A percentile compares a stretch with the other conserved stretches of the same genome.
Conservation (phyloP, 1,139 yeast genomes). For the Pichia inconspicua region DNA sequence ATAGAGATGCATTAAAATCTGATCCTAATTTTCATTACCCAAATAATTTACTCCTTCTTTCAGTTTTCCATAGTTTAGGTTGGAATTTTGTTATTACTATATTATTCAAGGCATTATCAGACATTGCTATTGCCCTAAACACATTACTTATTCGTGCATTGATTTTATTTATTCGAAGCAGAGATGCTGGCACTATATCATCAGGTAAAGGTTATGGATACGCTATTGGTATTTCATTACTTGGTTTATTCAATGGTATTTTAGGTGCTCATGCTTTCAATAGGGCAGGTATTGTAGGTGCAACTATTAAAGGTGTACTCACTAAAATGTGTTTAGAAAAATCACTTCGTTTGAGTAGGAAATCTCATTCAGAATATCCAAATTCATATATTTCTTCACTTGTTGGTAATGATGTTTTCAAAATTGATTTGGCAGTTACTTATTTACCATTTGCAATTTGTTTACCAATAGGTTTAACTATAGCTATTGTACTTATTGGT, state of each 20-base stretch:
- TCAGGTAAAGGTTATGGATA: constrained; percentile 52
- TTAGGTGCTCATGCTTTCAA: constrained; percentile 45
- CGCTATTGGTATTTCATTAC: constrained; percentile 43
- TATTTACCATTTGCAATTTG: constrained; percentile 60
- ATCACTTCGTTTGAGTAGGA: constrained; percentile 50
- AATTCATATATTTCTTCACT: constrained; percentile 62
- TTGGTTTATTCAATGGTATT: constrained; percentile 26
- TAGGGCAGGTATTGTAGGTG: constrained; percentile 54
- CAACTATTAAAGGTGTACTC: constrained; percentile 56
- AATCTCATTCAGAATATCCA: constrained; percentile 51
- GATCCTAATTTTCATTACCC: constrained; percentile 18
- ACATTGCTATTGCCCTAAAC: constrained; percentile 33
- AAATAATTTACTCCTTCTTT: constrained; percentile 10
- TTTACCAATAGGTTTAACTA: constrained; percentile 51
- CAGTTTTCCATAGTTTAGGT: constrained; percentile 30
- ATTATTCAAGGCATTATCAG: constrained; percentile 20
- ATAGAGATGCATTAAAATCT: constrained; percentile 11
- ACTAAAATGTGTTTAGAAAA: constrained; percentile 60
- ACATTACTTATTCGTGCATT: constrained; percentile 42
- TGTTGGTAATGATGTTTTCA: constrained; percentile 68
- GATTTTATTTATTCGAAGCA: constrained; percentile 37
- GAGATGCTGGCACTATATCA: constrained; percentile 18
- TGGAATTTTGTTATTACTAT: constrained; percentile 25
- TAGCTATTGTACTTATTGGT: constrained; percentile 55
- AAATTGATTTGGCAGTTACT: constrained; percentile 66